Percentiles rank a stretch among this genome's conserved stretches.
Evolutionary conservation across 768 basidiomycete species (phyloP).

Genomic region (Hirschioporus abietinus): DNA sequence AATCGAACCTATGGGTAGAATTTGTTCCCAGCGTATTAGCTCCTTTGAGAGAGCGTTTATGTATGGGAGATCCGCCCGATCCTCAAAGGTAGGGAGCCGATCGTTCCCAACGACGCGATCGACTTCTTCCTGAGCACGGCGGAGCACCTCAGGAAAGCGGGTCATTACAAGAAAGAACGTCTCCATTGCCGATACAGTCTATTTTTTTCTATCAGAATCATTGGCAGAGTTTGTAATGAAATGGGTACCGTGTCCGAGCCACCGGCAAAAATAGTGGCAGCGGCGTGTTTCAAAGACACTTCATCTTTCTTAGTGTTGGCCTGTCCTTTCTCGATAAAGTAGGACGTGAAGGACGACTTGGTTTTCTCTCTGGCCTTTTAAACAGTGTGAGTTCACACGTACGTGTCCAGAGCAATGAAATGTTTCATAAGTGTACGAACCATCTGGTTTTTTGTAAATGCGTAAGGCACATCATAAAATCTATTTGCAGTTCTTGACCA

Average conservation of each 20-base stretch:
- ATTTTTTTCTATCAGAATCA: not conserved
- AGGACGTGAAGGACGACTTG: slow-evolving; percentile 28
- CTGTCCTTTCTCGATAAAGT: slow-evolving; percentile 16
- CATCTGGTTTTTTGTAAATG: slow-evolving; percentile 29
- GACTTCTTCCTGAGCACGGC: slow-evolving; percentile 23
- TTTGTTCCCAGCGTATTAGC: slow-evolving; percentile 10
- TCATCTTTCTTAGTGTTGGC: slow-evolving; percentile 10
- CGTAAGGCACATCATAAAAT: slow-evolving; percentile 23
- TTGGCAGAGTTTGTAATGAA: not conserved
- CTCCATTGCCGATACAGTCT: slow-evolving; percentile 20
- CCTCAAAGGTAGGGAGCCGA: slow-evolving; percentile 22
- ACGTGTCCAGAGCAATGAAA: not conserved
- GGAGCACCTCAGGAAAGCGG: slow-evolving; percentile 21
- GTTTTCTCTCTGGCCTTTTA: slow-evolving; percentile 19
- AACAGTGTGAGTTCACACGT: no score
- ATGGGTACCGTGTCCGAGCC: not conserved
- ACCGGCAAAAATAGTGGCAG: not conserved
- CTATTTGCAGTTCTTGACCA: slow-evolving; percentile 16
- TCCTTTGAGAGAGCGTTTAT: slow-evolving; percentile 22
- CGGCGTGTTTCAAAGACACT: not conserved
- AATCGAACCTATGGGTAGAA: not conserved
- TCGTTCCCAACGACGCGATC: slow-evolving; percentile 21
- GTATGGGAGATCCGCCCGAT: slow-evolving; percentile 19
- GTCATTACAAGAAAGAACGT: slow-evolving; percentile 28
- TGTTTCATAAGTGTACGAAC: slow-evolving; percentile 9